These are phyloP conservation scores for Lavandula angustifolia DNA, from an alignment of 257 asterid species.

Conservation along the genomic window DNA sequence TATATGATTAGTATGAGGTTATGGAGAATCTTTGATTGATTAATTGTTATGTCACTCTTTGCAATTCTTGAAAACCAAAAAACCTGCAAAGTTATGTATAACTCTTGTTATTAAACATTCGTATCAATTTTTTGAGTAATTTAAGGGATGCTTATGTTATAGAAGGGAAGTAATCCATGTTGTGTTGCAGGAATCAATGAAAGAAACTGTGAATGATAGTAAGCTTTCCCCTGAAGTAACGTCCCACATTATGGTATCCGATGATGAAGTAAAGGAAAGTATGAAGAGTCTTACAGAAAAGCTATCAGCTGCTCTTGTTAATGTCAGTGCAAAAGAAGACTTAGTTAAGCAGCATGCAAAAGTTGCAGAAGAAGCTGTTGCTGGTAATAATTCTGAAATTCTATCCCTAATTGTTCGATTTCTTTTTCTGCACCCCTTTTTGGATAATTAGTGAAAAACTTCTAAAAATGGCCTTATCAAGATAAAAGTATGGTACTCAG, in stretches of 20 bases:
- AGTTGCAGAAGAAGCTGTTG: constrained; percentile 92
- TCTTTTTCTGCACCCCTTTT: not conserved
- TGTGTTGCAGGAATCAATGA: constrained; percentile 43
- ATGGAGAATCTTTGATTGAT: no score
- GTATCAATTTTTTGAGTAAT: not conserved
- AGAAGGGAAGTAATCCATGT: not conserved
- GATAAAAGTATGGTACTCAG: not conserved
- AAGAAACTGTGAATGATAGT: constrained; percentile 45
- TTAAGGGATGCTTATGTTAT: not conserved
- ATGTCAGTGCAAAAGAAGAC: constrained; percentile 75
- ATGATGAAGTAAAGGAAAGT: constrained; percentile 49
- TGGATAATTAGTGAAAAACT: not conserved
- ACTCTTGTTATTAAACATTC: not conserved
- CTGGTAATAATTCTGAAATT: constrained; percentile 45
- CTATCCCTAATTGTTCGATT: not conserved
- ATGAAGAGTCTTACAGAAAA: constrained; percentile 53
- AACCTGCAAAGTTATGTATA: not conserved
- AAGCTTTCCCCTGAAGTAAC: constrained; percentile 54
- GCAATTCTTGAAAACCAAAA: not conserved
- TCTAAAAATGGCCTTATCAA: not conserved
- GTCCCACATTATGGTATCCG: constrained; percentile 38
- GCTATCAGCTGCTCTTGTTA: constrained; percentile 78
- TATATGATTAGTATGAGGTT: no score
- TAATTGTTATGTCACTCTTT: no score
- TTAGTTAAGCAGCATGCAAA: constrained; percentile 81